phyloP scores from a whole-genome alignment of 2,329 filamentous ascomycete species.

The Geosmithia morbida region DNA sequence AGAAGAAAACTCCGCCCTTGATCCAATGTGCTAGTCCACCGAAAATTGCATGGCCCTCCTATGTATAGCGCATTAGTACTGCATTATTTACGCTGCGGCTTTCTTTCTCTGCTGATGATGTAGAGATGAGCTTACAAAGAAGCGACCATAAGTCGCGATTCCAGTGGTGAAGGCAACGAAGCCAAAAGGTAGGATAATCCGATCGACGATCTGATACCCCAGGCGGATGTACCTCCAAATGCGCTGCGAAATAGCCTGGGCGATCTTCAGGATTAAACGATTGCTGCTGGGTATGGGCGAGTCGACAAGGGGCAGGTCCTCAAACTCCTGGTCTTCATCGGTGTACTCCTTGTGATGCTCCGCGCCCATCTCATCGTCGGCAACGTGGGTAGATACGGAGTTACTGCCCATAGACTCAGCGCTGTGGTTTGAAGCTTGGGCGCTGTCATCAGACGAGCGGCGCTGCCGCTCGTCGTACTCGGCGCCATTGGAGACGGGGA shows the following conservation, averaged over 20 bases:
- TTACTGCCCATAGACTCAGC: constrained; percentile 53
- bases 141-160: constrained; percentile 62
- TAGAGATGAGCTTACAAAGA: constrained; percentile 56
- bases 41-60: constrained; percentile 59
- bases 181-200: constrained; percentile 63
- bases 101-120: background rate
- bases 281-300: background rate
- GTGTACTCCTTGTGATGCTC: constrained; percentile 31
- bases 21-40: constrained; percentile 85
- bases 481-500: constrained; percentile 43
- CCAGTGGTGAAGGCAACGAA: constrained; percentile 62
- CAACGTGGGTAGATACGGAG: constrained; percentile 40
- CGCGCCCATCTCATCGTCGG: constrained; percentile 26
- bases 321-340: constrained; percentile 29
- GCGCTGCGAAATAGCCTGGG: constrained; percentile 38
- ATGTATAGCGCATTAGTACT: background rate
- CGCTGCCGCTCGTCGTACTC: constrained; percentile 15
- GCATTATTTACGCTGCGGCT: background rate
- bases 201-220: constrained; percentile 56
- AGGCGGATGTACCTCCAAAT: constrained; percentile 43
- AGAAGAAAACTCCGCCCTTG: constrained; percentile 91
- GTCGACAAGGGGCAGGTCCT: constrained; percentile 10
- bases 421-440: constrained; percentile 58
- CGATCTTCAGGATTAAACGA: constrained; percentile 20
- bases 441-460: constrained; percentile 48